Evolutionary conservation across 148 eudicot species (phyloP), one percentile per base, ranked within the genome.

Genomic region (Hydrangea macrophylla): DNA sequence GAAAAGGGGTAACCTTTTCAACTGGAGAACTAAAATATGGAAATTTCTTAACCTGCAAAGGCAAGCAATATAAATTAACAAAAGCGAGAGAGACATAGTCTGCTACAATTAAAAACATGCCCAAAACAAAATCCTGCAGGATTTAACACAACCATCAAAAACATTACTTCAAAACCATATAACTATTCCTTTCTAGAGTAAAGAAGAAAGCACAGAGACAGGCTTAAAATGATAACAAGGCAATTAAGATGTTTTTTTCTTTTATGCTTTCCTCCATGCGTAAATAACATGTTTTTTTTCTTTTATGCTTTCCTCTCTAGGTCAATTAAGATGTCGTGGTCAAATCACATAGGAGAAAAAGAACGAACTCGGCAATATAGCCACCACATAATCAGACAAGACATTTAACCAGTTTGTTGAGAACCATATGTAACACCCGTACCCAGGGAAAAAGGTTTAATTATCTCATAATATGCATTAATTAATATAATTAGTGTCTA

Each of bases 31-130:
- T 30, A 50, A 26, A 40, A 82, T 13, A 83, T 39, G 56, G 81
- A 9, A 45, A 33, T 50, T 63, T 80, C 71, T 80, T 85, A 55
- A 86, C 87, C 97, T 86, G 81, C 64, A 71, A 79, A 33, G 54
- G 17, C 30, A 76, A 62, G 40, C 48, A 69, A n/a, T 31, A 62
- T 33, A 35, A 13, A n/a, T 64, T 30, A 63, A 39, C 39, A 20
- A 35, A 24, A 48, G 25, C 36, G 32, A 33, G 17, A 65, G 22
- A 51, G 33, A 42, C 26, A 54, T 7, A 74, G 59, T 26, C 44
- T 56, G 54, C 31, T 23, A 10, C 71, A 36, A 12, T 22, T 33
- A 35, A n/a, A 20, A 39, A 61, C 24, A n/a, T 28, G 9, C n/a
- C n/a, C n/a, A 48, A 2, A 35, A 40, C 28, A 11, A 12, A 23